Evolutionary conservation across 2,329 filamentous ascomycete genomes (phyloP).

Genomic region (Xylariaceae sp.): DNA sequence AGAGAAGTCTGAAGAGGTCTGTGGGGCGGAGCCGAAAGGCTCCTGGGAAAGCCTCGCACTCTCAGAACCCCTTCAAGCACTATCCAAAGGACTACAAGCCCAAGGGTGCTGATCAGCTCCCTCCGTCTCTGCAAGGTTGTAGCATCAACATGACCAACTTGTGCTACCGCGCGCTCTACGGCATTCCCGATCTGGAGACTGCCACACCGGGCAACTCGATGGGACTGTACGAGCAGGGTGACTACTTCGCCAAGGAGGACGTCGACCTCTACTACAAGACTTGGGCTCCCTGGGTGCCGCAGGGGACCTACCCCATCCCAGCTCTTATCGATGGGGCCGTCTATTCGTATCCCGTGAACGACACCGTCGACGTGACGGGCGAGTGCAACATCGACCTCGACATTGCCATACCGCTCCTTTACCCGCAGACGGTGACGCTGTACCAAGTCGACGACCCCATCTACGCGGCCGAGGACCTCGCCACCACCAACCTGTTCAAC

Average conservation of each 20-base stretch:
- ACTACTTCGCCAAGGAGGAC: not conserved
- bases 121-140: not conserved
- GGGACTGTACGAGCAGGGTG: not conserved
- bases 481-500: constrained; percentile 19
- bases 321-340: not conserved
- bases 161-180: not conserved
- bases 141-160: not conserved
- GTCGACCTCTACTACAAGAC: not conserved
- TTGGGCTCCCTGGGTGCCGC: not conserved
- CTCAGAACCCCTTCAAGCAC: not conserved
- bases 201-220: not conserved
- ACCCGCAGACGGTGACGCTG: constrained; percentile 29
- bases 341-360: not conserved
- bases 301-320: not conserved
- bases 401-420: constrained; percentile 27
- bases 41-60: not conserved
- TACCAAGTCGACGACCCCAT: constrained; percentile 6
- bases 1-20: not conserved
- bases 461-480: not conserved
- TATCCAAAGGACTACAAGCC: not conserved
- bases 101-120: not conserved
- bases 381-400: constrained; percentile 22
- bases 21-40: not conserved
- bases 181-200: not conserved
- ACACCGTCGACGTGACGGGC: constrained; percentile 18